A percentile compares a stretch with the other conserved stretches of the same genome.
phyloP scores from a whole-genome alignment of 1,139 yeast species.

The Hanseniaspora gamundiae region DNA sequence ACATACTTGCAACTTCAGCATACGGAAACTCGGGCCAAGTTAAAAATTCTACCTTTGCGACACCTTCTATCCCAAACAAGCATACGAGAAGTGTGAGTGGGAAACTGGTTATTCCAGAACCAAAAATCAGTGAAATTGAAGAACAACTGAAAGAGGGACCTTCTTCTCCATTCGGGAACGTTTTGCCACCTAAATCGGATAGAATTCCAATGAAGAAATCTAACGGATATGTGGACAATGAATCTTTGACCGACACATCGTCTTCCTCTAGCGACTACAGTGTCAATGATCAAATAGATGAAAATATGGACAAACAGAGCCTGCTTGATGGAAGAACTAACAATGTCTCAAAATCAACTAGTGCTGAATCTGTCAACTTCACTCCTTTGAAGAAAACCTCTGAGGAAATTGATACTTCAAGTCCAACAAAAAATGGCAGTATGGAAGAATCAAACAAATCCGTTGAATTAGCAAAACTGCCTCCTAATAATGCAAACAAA shows the following conservation, averaged over 20 bases:
- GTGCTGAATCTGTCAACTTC: background rate
- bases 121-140: constrained; percentile 29
- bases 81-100: constrained; percentile 50
- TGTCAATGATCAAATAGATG: constrained; percentile 20
- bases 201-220: constrained; percentile 27
- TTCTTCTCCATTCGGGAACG: constrained; percentile 22
- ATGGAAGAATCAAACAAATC: background rate
- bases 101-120: constrained; percentile 39
- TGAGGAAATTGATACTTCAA: background rate
- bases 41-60: constrained; percentile 9
- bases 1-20: background rate
- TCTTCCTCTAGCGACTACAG: constrained; percentile 11
- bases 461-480: background rate
- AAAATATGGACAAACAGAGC: background rate
- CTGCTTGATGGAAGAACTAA: background rate
- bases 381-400: constrained; percentile 1
- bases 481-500: background rate
- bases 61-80: constrained; percentile 10
- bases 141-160: constrained; percentile 25
- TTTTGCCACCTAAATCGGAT: constrained; percentile 21
- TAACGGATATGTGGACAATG: constrained; percentile 1
- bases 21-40: constrained; percentile 1
- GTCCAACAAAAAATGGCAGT: background rate
- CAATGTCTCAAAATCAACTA: background rate
- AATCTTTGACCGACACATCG: background rate